Evolutionary conservation across 352 stramenopile genomes (phyloP), one percentile per base, ranked within the genome.

Genomic region (Phytophthora pinifolia): DNA sequence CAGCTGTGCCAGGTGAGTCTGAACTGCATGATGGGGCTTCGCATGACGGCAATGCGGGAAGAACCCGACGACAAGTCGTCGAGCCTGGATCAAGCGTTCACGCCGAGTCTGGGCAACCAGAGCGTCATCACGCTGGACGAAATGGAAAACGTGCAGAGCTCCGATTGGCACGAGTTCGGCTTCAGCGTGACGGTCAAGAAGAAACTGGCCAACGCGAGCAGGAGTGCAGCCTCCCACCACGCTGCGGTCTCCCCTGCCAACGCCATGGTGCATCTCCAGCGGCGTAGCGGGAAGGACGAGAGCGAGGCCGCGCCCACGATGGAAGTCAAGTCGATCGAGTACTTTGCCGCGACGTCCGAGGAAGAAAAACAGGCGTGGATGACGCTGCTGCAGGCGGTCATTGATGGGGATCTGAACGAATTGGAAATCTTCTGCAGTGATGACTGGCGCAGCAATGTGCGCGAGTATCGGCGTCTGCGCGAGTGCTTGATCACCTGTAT

Each of bases 21-120:
- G 32, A 94, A 94, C 54, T 94, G 85, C 54, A 94, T 94, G 85
- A 88, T 94, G 80, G 85, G 85, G 9, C 63, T 94, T 8, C 79
- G 76, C 9, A 79, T 93, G 52, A 89, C 82, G 34, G 74, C 68
- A 36, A 41, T 88, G 13, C 78, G 79, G 27, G 65, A 77, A 29
- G 65, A 80, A 37, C 53, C n/a, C 73, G 36, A 33, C 47, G n/a
- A n/a, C 9, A 50, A 42, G 20, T 43, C 46, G 9, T 41, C 47
- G n/a, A 66, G 47, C 15, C 25, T 82, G 8, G 72, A 92, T 34
- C 67, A 67, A 18, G 73, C 63, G 3, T 89, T 88, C 17, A 72
- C 74, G 6, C 76, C 74, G 13, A 84, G 71, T 47, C 72, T 79
- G 27, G 80, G 80, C 9, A 88, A 79, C 33, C 79, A 90, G 38